Evolutionary conservation across 306 rosid species (phyloP).

Genomic region (Prunus davidiana): DNA sequence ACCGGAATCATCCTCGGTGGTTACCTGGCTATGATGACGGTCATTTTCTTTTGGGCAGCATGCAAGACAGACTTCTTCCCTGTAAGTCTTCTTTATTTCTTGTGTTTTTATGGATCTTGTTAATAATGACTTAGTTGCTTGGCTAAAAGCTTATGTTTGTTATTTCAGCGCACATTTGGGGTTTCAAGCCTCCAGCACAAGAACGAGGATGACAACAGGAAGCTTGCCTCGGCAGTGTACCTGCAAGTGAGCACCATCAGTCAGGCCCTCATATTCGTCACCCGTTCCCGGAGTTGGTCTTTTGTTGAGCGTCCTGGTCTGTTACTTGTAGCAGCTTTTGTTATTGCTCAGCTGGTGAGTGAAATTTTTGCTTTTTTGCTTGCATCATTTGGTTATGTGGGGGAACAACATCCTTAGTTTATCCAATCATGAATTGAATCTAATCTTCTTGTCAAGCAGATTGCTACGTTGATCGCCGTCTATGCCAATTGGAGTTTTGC

Average conservation of each 20-base stretch:
- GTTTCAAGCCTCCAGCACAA: constrained; percentile 56
- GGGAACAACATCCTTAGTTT: not conserved
- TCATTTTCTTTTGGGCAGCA: constrained; percentile 87
- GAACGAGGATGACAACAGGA: constrained; percentile 42
- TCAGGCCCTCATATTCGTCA: constrained; percentile 80
- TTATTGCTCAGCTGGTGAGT: constrained; percentile 78
- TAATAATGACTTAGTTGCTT: not conserved
- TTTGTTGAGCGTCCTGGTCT: constrained; percentile 73
- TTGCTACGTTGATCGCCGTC: constrained; percentile 77
- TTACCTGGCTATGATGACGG: constrained; percentile 90
- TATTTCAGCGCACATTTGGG: constrained; percentile 62
- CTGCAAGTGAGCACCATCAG: constrained; percentile 83
- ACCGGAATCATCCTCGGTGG: constrained; percentile 79
- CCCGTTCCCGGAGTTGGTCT: constrained; percentile 75
- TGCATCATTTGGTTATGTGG: not conserved
- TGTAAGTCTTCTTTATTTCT: constrained; percentile 34
- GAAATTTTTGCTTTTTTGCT: not conserved
- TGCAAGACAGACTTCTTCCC: constrained; percentile 75
- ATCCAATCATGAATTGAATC: not conserved
- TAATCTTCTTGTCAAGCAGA: constrained; percentile 32
- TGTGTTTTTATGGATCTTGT: not conserved
- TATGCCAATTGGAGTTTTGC: constrained; percentile 80
- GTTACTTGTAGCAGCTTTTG: constrained; percentile 59
- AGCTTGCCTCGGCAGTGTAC: constrained; percentile 71
- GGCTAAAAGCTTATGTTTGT: not conserved